phyloP scores from a whole-genome alignment of 331 rosid genomes.

The Acacia pycnantha region DNA sequence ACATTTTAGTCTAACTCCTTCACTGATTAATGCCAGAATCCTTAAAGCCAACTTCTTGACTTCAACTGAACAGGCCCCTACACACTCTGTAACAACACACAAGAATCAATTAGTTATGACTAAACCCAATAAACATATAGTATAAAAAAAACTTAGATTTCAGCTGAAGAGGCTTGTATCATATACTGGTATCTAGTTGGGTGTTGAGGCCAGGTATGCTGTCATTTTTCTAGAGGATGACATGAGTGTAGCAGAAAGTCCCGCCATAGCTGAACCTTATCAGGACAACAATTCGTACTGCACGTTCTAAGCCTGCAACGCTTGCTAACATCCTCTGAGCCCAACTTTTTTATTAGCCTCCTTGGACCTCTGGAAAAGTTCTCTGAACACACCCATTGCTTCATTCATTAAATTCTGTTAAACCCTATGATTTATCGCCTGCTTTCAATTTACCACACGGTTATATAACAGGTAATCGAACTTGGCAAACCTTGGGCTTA shows the following conservation, averaged over 20 bases:
- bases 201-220: neutral
- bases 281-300: neutral
- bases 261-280: neutral
- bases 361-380: neutral
- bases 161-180: neutral
- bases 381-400: neutral
- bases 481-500: neutral
- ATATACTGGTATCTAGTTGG: neutral
- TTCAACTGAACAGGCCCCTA: conserved; percentile 40
- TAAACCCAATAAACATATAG: neutral
- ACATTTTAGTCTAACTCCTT: conserved; percentile 45
- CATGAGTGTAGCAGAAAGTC: neutral
- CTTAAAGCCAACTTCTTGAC: conserved; percentile 41
- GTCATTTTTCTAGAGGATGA: neutral
- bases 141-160: neutral
- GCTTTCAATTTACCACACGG: neutral
- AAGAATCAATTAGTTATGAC: neutral
- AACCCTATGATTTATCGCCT: neutral
- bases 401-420: neutral
- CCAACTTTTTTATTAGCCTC: neutral
- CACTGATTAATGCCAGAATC: conserved; percentile 43
- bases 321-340: neutral
- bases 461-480: neutral
- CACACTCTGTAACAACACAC: conserved; percentile 35
- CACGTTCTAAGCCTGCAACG: neutral